phyloP scores from a whole-genome alignment of 768 basidiomycete genomes.

The Boletellus ananas region DNA sequence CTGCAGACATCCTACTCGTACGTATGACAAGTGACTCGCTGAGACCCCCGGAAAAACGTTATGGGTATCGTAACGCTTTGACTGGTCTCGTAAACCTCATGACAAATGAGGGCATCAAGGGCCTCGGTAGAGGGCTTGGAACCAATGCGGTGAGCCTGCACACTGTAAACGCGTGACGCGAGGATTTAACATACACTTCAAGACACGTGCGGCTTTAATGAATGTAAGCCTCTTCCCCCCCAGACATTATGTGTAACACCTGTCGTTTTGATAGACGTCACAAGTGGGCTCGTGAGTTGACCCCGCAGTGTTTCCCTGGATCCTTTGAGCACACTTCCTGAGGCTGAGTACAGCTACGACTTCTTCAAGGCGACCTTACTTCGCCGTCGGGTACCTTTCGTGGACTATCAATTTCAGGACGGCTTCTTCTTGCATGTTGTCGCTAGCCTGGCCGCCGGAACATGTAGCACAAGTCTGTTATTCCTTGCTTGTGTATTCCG shows the following conservation, averaged over 20 bases:
- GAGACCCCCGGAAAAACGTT: slow-evolving; percentile 68
- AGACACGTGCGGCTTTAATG: slow-evolving; percentile 69
- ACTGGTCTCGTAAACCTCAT: slow-evolving; percentile 65
- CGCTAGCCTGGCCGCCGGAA: slow-evolving; percentile 67
- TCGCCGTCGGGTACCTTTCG: slow-evolving; percentile 46
- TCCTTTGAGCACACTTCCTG: background rate
- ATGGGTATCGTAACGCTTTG: slow-evolving; percentile 77
- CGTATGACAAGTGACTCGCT: slow-evolving; percentile 87
- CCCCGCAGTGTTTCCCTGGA: background rate
- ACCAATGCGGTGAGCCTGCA: slow-evolving; percentile 63
- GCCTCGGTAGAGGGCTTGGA: slow-evolving; percentile 69
- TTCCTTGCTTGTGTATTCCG: background rate
- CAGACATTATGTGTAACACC: slow-evolving; percentile 2
- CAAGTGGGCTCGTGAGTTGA: slow-evolving; percentile 78
- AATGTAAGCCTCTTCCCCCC: slow-evolving; percentile 46
- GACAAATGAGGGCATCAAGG: slow-evolving; percentile 64
- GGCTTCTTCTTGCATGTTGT: slow-evolving; percentile 62
- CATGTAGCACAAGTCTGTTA: slow-evolving; percentile 70
- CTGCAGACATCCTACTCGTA: slow-evolving; percentile 69
- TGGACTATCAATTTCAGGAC: slow-evolving; percentile 61
- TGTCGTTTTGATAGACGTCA: slow-evolving; percentile 47
- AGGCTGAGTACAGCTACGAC: slow-evolving; percentile 54
- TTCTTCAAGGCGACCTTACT: slow-evolving; percentile 65
- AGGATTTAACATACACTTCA: slow-evolving; percentile 7
- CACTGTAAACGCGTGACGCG: background rate